Percentiles rank a stretch among this genome's conserved stretches.
These are phyloP conservation scores for Phytopythium mirpurense DNA, from an alignment of 352 stramenopile genomes.

Conservation along the genomic window DNA sequence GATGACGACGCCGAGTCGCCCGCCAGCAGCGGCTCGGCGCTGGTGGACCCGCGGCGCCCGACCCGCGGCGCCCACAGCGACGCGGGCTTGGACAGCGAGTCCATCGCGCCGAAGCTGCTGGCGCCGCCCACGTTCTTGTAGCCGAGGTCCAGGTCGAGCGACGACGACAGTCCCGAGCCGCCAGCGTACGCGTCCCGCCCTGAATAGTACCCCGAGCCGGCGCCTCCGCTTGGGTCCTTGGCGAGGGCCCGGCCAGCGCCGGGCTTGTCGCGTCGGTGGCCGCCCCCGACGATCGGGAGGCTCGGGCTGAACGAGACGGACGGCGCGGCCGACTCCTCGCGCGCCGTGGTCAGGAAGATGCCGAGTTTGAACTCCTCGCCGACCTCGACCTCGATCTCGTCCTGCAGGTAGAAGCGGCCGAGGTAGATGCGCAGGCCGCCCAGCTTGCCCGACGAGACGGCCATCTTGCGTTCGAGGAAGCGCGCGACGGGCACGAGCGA, in stretches of 20 bases:
- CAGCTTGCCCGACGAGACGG: constrained; percentile 31
- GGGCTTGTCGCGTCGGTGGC: not conserved
- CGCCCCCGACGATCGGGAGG: not conserved
- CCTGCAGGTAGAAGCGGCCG: constrained; percentile 68
- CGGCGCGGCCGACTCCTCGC: constrained; percentile 23
- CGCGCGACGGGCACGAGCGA: constrained; percentile 56
- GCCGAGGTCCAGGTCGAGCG: constrained; percentile 1
- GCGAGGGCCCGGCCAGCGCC: not conserved
- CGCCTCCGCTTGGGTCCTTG: not conserved
- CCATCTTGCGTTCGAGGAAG: constrained; percentile 58
- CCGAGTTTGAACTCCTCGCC: constrained; percentile 77
- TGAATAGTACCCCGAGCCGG: not conserved
- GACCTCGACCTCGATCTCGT: constrained; percentile 48
- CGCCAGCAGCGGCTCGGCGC: not conserved
- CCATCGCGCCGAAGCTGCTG: constrained; percentile 3
- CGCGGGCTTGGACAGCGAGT: constrained; percentile 8
- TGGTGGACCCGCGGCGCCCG: constrained; percentile 2
- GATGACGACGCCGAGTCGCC: not conserved
- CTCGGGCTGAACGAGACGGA: not conserved
- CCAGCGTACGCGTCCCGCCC: not conserved
- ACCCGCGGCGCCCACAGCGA: constrained; percentile 4
- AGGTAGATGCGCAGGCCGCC: constrained; percentile 69
- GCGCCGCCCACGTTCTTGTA: constrained; percentile 1
- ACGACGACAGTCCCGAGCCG: not conserved
- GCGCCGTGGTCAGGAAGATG: constrained; percentile 53